phyloP scores from a whole-genome alignment of 139 green algal species.

The Chlorella sp. region DNA sequence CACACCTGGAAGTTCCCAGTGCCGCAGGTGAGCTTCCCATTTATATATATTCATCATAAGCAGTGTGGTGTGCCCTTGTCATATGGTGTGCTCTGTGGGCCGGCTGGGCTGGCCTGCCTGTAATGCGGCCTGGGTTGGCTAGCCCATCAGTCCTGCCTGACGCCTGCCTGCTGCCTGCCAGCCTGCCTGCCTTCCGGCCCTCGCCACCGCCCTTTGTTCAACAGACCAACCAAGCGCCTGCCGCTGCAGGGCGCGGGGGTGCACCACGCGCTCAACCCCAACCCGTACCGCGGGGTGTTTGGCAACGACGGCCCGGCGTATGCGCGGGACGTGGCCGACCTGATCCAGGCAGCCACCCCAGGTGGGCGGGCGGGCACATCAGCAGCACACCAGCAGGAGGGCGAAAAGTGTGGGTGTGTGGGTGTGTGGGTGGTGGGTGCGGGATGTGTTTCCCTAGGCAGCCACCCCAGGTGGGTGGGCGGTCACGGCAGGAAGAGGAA shows the following conservation, averaged over 20 bases:
- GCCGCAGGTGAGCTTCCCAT: not conserved
- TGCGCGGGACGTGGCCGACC: conserved; percentile 73
- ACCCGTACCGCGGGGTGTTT: conserved; percentile 91
- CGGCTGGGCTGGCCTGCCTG: not conserved
- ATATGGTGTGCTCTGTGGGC: no score
- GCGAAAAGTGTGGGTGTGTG: not conserved
- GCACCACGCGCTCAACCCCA: conserved; percentile 90
- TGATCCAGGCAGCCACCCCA: conserved; percentile 68
- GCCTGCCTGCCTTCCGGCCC: not conserved
- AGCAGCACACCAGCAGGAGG: conserved; percentile 27
- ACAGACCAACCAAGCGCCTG: no score
- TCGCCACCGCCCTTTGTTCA: no score
- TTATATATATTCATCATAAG: no score
- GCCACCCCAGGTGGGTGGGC: no score
- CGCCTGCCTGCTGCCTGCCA: not conserved
- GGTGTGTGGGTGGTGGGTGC: not conserved
- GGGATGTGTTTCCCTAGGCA: no score
- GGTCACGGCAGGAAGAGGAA: not conserved
- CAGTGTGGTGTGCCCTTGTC: no score
- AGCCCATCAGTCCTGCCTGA: not conserved
- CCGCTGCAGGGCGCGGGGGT: conserved; percentile 79
- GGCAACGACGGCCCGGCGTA: conserved; percentile 86
- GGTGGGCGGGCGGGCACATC: conserved; percentile 39
- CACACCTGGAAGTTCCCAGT: conserved; percentile 88
- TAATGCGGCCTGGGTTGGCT: not conserved